These are phyloP conservation scores for Ceratocystiopsis sp. DNA, from an alignment of 2,329 filamentous ascomycete species.

Conservation along the genomic window DNA sequence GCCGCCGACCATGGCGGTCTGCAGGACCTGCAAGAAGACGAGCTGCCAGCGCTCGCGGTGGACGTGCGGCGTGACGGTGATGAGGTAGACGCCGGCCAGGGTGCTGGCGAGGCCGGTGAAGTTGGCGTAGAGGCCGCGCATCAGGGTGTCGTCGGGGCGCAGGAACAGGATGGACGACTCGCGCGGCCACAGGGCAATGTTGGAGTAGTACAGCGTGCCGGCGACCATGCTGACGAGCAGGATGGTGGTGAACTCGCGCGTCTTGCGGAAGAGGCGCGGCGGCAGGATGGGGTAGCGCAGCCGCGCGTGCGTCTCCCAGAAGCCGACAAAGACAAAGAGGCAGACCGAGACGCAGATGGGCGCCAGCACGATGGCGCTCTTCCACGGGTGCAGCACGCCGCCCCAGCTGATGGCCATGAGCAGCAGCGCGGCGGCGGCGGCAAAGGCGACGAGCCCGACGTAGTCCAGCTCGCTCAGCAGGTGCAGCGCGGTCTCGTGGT, in stretches of 20 bases:
- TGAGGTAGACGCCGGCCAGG: slow-evolving; percentile 13
- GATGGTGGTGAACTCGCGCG: slow-evolving; percentile 7
- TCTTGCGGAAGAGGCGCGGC: slow-evolving; percentile 1
- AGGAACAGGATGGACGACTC: slow-evolving; percentile 12
- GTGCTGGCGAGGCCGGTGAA: slow-evolving; percentile 10
- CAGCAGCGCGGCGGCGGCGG: background rate
- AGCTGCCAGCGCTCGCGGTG: slow-evolving; percentile 16
- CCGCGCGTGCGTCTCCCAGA: slow-evolving; percentile 1
- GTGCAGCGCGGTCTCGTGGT: slow-evolving; percentile 11
- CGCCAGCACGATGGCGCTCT: slow-evolving; percentile 4
- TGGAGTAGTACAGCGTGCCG: slow-evolving; percentile 14
- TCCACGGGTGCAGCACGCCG: slow-evolving; percentile 2
- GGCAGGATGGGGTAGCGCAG: slow-evolving; percentile 3
- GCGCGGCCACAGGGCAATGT: slow-evolving; percentile 13
- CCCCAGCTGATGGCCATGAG: slow-evolving; percentile 3
- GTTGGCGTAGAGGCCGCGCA: slow-evolving; percentile 13
- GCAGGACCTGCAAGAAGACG: slow-evolving; percentile 12
- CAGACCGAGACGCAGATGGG: slow-evolving; percentile 14
- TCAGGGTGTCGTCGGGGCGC: slow-evolving; percentile 11
- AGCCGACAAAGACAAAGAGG: slow-evolving; percentile 1
- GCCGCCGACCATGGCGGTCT: slow-evolving; percentile 17
- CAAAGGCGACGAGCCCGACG: background rate
- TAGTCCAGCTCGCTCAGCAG: slow-evolving; percentile 6
- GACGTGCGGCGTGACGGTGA: slow-evolving; percentile 12
- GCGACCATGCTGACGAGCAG: slow-evolving; percentile 8